Base-by-base conservation (phyloP, 371 early-diverging fungal genomes). In the Choanephora cucurbitarum region DNA sequence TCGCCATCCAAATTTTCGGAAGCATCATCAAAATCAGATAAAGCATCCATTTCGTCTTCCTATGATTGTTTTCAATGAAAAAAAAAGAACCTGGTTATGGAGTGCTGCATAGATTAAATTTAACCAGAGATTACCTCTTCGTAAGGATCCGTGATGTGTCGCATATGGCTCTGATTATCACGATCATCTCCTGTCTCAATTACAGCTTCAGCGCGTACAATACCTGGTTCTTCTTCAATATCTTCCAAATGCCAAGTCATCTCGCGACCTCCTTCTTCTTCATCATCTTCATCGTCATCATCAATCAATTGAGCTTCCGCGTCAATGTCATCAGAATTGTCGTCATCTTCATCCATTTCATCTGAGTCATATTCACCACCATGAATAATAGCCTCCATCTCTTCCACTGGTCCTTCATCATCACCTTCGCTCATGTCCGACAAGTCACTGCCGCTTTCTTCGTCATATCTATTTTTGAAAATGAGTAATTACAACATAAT, bases 391-490 rank as follows among this genome's bases (percentile, higher is more conserved):
- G 84, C 85, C 11, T 85, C 88, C 65, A 71, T 71, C 34, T 79
- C 80, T 42, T 78, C 77, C 15, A 76, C 83, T 0, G 81, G 86
- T 28, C 71, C 84, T 5, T 82, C 84, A 4, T 83, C 85, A 15
- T 84, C 88, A 15, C 79, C 83, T 63, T 83, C 82, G 48, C 75
- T 78, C 62, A 80, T 66, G 52, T 87, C 87, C 11, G 84, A 86
- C 22, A 88, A 66, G 64, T 91, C 91, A 57, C 90, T 89, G 33
- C 75, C 85, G 13, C 84, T 82, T 15, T 85, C 86, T 48, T 88
- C 89, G 39, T 86, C 89, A 50, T 81, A 87, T 22, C 64, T 63
- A 44, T 41, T 37, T 2, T 39, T 24, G n/a, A 37, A 17, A 28
- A 28, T 6, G 22, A 32, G 32, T 32, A 5, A 32, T 41, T 2